Conservation (phyloP, 208 protist genomes). For the Giardia muris region DNA sequence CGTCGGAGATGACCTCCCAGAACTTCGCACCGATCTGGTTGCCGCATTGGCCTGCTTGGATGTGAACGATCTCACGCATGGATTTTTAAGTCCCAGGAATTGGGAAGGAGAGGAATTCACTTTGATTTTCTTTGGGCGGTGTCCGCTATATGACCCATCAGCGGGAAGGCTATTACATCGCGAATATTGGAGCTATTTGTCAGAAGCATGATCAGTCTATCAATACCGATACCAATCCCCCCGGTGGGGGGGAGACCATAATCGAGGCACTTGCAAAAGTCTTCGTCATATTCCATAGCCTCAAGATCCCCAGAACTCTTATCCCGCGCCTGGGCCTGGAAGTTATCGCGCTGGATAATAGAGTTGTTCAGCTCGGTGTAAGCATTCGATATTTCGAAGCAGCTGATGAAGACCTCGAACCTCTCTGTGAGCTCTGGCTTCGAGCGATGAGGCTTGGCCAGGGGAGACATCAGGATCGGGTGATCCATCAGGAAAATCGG, state of each 20-base stretch:
- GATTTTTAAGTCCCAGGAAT: not conserved
- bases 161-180: slow-evolving; percentile 43
- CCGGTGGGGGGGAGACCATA: slow-evolving; percentile 92
- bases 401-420: slow-evolving; percentile 95
- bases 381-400: slow-evolving; percentile 87
- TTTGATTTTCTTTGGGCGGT: too few relatives aligned
- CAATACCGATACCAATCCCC: slow-evolving; percentile 97
- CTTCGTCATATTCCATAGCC: slow-evolving; percentile 84
- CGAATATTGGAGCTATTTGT: slow-evolving; percentile 57
- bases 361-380: slow-evolving; percentile 99
- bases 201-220: slow-evolving; percentile 95
- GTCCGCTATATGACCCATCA: too few relatives aligned
- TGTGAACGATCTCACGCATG: slow-evolving; percentile 65
- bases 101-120: not conserved
- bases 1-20: slow-evolving; percentile 58
- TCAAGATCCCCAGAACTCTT: slow-evolving; percentile 81
- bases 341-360: slow-evolving; percentile 86
- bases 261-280: slow-evolving; percentile 81
- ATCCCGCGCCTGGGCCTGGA: slow-evolving; percentile 76
- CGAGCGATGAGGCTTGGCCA: slow-evolving; percentile 82
- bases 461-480: slow-evolving; percentile 93
- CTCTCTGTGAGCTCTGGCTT: slow-evolving; percentile 77
- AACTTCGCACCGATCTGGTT: slow-evolving; percentile 75
- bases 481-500: slow-evolving; percentile 97
- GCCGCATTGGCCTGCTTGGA: slow-evolving; percentile 81